Percentiles rank a stretch among this genome's conserved stretches.
Evolutionary conservation across 495 filamentous ascomycete species (phyloP).

Genomic region (Penicillium crystallinum): DNA sequence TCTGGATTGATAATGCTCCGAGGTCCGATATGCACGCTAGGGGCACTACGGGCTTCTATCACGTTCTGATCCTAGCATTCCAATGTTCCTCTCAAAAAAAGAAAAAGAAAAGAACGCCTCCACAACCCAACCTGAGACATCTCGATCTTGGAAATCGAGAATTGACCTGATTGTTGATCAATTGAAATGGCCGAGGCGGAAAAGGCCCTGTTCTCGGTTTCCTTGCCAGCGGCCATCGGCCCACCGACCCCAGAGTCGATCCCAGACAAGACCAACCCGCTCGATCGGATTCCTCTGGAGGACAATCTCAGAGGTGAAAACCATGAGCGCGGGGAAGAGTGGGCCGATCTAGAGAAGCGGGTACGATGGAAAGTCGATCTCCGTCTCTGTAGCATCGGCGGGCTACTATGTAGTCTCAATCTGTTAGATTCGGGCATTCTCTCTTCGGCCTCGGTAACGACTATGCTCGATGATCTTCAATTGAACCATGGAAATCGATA

Average conservation of each 20-base stretch:
- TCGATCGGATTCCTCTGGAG: not conserved
- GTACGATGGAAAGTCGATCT: conserved; percentile 65
- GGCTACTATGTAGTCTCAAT: conserved; percentile 67
- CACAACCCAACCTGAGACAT: not conserved
- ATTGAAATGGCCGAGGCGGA: not conserved
- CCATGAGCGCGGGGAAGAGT: conserved; percentile 8
- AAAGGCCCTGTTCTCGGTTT: not conserved
- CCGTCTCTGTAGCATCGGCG: conserved; percentile 70
- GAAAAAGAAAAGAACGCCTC: not conserved
- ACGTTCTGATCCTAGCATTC: not conserved
- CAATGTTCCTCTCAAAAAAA: too few species aligned
- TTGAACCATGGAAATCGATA: conserved; percentile 58
- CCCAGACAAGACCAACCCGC: not conserved
- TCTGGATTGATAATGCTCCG: conserved; percentile 2
- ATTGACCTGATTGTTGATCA: not conserved
- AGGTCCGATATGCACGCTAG: not conserved
- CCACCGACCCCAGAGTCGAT: not conserved
- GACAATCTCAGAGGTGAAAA: not conserved
- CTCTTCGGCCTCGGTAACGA: conserved; percentile 70
- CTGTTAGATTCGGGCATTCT: conserved; percentile 72
- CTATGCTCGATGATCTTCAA: conserved; percentile 62
- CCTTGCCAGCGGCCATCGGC: not conserved
- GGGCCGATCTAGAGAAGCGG: conserved; percentile 24
- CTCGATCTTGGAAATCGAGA: not conserved
- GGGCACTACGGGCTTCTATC: not conserved